Evolutionary conservation across 73 alveolate genomes (phyloP).

Genomic region (Diophrys appendiculata): DNA sequence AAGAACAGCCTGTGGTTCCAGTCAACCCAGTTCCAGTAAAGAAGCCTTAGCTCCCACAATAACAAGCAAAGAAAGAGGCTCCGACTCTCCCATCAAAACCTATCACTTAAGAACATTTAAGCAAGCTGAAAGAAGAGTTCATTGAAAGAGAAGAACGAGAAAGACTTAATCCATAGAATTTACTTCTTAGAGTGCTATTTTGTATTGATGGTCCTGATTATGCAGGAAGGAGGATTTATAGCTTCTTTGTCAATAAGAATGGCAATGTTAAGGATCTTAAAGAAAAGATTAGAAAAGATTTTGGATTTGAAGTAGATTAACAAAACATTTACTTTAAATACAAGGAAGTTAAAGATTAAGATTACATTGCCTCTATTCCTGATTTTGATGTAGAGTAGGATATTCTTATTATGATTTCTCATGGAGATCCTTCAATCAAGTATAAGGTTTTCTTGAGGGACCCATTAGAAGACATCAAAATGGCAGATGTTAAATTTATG

Average conservation of each 20-base stretch:
- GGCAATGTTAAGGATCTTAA: constrained; percentile 46
- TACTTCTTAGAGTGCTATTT: constrained; percentile 33
- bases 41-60: too few relatives aligned
- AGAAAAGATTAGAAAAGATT: constrained; percentile 46
- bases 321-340: constrained; percentile 29
- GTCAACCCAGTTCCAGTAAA: too few relatives aligned
- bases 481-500: constrained; percentile 50
- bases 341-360: constrained; percentile 23
- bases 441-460: constrained; percentile 26
- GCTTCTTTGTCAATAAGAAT: constrained; percentile 48
- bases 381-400: constrained; percentile 58
- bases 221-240: constrained; percentile 39
- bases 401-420: constrained; percentile 29
- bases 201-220: constrained; percentile 26
- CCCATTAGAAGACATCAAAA: constrained; percentile 50
- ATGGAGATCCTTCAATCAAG: constrained; percentile 21
- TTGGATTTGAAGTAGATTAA: constrained; percentile 49
- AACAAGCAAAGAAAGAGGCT: not conserved
- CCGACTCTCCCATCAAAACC: not conserved
- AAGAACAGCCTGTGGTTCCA: too few relatives aligned
- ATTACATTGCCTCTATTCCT: constrained; percentile 17
- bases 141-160: constrained; percentile 47
- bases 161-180: constrained; percentile 45
- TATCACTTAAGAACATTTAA: constrained; percentile 10
- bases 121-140: constrained; percentile 39